Evolutionary conservation across 352 stramenopile species (phyloP).

Genomic region (Phytopythium cucurbitacearum): DNA sequence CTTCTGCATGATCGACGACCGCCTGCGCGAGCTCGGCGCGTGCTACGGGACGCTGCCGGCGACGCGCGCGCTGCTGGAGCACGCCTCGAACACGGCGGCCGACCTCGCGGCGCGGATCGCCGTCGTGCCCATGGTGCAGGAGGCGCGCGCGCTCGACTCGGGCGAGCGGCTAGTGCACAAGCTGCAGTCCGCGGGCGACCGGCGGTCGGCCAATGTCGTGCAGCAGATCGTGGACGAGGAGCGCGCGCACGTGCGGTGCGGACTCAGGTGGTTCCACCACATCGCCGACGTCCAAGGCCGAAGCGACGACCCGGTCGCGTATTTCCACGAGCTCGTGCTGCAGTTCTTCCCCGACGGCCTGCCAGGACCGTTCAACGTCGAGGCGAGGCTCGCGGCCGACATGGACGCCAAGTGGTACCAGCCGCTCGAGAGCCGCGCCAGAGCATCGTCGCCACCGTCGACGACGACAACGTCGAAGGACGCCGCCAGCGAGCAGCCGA

Average conservation of each 20-base stretch:
- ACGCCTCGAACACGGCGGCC: constrained; percentile 63
- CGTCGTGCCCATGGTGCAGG: constrained; percentile 78
- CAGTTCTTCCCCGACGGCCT: constrained; percentile 75
- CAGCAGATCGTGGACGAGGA: constrained; percentile 80
- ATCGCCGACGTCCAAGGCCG: constrained; percentile 26
- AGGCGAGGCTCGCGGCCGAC: constrained; percentile 56
- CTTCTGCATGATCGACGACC: constrained; percentile 70
- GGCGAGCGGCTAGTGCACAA: constrained; percentile 70
- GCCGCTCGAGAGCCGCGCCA: constrained; percentile 52
- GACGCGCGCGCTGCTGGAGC: constrained; percentile 60
- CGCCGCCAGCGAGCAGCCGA: constrained; percentile 10
- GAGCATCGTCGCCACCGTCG: constrained; percentile 7
- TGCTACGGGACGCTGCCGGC: constrained; percentile 66
- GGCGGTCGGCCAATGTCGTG: constrained; percentile 57
- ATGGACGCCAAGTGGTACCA: constrained; percentile 76
- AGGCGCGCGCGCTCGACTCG: constrained; percentile 74
- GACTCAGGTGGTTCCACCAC: constrained; percentile 84
- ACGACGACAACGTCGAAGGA: background rate
- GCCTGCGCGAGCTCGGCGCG: constrained; percentile 54
- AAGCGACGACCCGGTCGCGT: constrained; percentile 42
- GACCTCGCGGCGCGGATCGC: constrained; percentile 69
- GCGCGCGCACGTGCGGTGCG: constrained; percentile 63
- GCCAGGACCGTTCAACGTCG: constrained; percentile 73
- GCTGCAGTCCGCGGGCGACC: constrained; percentile 66
- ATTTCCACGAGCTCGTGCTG: constrained; percentile 81